A percentile compares a stretch with the other conserved stretches of the same genome.
Evolutionary conservation across 768 basidiomycete species (phyloP).

Genomic region (Gloeopeniophorella convolvens): DNA sequence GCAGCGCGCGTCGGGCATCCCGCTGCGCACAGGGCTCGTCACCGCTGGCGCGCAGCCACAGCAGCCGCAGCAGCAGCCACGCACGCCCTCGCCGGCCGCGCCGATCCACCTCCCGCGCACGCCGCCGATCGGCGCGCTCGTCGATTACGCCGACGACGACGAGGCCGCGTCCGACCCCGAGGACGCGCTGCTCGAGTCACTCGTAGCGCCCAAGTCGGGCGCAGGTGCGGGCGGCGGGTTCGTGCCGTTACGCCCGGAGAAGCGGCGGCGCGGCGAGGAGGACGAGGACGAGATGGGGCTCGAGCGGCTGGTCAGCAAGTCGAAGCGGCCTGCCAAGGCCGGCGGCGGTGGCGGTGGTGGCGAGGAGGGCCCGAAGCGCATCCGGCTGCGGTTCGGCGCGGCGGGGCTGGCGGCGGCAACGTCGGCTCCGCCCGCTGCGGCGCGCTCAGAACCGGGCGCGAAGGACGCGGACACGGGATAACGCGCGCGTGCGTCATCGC

Average conservation of each 20-base stretch:
- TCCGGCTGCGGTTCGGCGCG: constrained; percentile 65
- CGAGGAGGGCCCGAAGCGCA: constrained; percentile 44
- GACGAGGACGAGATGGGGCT: constrained; percentile 67
- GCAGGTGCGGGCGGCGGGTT: constrained; percentile 22
- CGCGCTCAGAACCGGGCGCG: constrained; percentile 55
- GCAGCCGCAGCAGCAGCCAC: constrained; percentile 17
- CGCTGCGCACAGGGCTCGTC: constrained; percentile 12
- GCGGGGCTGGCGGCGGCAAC: constrained; percentile 33
- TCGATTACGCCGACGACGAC: constrained; percentile 76
- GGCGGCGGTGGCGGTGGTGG: background rate
- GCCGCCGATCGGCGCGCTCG: constrained; percentile 52
- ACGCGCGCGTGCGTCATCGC: background rate
- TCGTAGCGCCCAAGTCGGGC: constrained; percentile 34
- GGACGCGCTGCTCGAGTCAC: constrained; percentile 50
- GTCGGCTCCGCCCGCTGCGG: constrained; percentile 29
- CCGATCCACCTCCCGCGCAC: constrained; percentile 36
- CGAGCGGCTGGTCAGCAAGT: constrained; percentile 50
- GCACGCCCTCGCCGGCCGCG: constrained; percentile 15
- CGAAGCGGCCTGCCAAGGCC: constrained; percentile 23
- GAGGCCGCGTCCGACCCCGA: constrained; percentile 48
- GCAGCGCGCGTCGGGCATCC: constrained; percentile 38
- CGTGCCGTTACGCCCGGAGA: constrained; percentile 46
- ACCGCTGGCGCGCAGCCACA: constrained; percentile 53
- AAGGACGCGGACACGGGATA: constrained; percentile 76
- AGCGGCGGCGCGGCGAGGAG: constrained; percentile 33